Evolutionary conservation across 139 green algal species (phyloP).

Genomic region (Mychonastes homosphaera): DNA sequence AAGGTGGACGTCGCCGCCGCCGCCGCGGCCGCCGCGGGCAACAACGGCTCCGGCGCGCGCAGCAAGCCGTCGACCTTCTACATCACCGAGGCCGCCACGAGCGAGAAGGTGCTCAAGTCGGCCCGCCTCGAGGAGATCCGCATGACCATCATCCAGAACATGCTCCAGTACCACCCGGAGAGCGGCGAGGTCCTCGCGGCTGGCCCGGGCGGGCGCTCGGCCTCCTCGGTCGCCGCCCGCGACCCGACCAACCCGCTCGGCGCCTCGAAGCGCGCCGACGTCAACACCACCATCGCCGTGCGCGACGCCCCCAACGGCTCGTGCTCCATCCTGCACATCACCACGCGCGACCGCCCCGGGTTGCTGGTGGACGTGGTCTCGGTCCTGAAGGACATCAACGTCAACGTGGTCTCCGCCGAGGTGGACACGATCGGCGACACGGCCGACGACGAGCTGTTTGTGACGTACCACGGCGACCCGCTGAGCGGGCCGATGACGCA

Average conservation of each 20-base stretch:
- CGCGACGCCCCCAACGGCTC: constrained; percentile 30
- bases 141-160: constrained; percentile 77
- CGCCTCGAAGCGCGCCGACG: constrained; percentile 25
- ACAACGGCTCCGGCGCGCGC: background rate
- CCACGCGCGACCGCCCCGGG: constrained; percentile 42
- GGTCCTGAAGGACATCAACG: constrained; percentile 84
- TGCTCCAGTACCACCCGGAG: constrained; percentile 70
- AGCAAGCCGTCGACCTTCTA: constrained; percentile 60
- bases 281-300: constrained; percentile 48
- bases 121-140: constrained; percentile 52
- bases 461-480: constrained; percentile 88
- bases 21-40: too few relatives aligned
- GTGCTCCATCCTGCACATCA: constrained; percentile 41
- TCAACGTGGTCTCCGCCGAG: constrained; percentile 91
- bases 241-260: constrained; percentile 48
- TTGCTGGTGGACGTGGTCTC: constrained; percentile 61
- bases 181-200: constrained; percentile 12
- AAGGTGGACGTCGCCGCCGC: constrained; percentile 41
- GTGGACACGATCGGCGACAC: constrained; percentile 61
- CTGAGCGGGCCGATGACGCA: constrained; percentile 69
- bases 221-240: too few relatives aligned
- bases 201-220: constrained; percentile 6
- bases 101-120: constrained; percentile 79
- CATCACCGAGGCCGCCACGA: constrained; percentile 68
- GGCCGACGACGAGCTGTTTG: constrained; percentile 75